Conservation (phyloP, 139 green algal genomes). For the Chlorella sp. region DNA sequence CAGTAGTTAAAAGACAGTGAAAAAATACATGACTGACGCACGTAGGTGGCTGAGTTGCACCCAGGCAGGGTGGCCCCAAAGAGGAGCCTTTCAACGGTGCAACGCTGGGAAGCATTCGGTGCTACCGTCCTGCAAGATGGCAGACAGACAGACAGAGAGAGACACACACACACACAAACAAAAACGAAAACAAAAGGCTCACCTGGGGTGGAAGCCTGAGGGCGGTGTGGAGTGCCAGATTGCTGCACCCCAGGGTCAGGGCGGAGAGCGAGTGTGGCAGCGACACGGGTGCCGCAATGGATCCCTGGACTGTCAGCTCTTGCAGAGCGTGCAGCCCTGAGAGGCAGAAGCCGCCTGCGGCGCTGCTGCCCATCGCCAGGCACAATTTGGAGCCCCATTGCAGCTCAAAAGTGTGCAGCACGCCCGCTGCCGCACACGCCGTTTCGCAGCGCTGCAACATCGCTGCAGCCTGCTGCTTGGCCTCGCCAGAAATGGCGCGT, state of each 20-base stretch:
- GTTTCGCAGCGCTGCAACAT: not conserved
- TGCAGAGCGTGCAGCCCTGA: not conserved
- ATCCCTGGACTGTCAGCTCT: not conserved
- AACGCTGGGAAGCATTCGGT: not conserved
- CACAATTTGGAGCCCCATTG: not conserved
- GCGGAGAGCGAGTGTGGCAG: not conserved
- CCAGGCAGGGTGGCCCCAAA: too few relatives aligned
- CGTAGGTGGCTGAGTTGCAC: not conserved
- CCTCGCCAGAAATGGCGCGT: not conserved
- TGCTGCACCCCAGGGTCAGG: not conserved
- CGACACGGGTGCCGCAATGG: not conserved
- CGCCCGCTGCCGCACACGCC: not conserved
- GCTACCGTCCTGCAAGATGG: too few relatives aligned
- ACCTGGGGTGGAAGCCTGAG: not conserved
- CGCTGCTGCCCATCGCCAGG: not conserved
- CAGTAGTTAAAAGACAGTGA: too few relatives aligned
- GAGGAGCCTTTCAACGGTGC: too few relatives aligned
- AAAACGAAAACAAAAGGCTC: not conserved
- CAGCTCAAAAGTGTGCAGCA: not conserved
- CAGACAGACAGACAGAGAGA: too few relatives aligned
- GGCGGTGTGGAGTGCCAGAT: not conserved
- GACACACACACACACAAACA: too few relatives aligned
- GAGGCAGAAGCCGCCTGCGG: not conserved
- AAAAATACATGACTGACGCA: too few relatives aligned
- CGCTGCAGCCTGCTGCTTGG: not conserved